Evolutionary conservation across 2,329 filamentous ascomycete species (phyloP), one percentile per base, ranked within the genome.

Genomic region (Acrocalymma vagum): DNA sequence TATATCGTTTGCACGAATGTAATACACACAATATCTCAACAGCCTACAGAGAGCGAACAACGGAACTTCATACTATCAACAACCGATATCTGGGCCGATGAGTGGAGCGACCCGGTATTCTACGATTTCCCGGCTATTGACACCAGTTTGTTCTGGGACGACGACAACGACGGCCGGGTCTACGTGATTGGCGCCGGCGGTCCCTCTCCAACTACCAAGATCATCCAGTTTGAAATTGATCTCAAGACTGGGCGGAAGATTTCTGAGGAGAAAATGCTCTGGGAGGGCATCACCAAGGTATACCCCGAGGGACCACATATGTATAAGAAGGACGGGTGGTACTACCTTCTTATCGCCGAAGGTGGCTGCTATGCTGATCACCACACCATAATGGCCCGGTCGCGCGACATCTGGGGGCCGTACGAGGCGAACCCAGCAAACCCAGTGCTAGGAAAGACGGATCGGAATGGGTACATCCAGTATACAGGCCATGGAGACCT

Each of bases 121-220:
- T 43, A 29, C n/a, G 17, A 28, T 9, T 37, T 36, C 16, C 5
- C 14, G 10, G 37, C 29, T 15, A 28, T 42, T 10, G 6, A 26
- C n/a, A 28, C 38, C 13, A 30, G 26, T 10, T 17, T 45, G 3
- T 48, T 42, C 28, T 48, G 30, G 75, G 75, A 82, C 33, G 71
- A 73, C 0, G 74, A n/a, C n/a, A n/a, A n/a, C n/a, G n/a, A 81
- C 31, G 79, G 79, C 1, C 75, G 71, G 37, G 65, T 73, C 0
- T 83, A 81, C 35, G 72, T 80, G n/a, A 47, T 49, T 4, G 69
- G 42, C 10, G 34, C 36, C 8, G n/a, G 47, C 54, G 15, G 29
- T 41, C 14, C 45, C 51, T 10, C n/a, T n/a, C n/a, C n/a, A n/a
- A n/a, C n/a, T n/a, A n/a, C n/a, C n/a, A n/a, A n/a, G n/a, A n/a